These are phyloP conservation scores for Cucumis melo DNA, from an alignment of 306 rosid genomes.

Conservation along the genomic window DNA sequence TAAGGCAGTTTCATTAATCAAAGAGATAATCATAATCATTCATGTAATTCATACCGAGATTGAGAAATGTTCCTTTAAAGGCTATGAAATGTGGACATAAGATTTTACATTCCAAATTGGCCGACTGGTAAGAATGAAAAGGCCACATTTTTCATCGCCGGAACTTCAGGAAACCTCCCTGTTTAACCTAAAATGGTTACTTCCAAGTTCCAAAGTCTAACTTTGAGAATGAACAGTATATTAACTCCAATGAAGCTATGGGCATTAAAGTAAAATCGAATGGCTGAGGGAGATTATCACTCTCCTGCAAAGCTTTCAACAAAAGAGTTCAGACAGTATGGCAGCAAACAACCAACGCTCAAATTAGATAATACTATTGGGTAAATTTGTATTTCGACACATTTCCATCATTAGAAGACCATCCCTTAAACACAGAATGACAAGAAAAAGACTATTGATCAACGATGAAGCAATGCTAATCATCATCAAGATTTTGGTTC, in stretches of 20 bases:
- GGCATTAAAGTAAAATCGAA: neutral
- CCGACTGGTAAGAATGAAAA: neutral
- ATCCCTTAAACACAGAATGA: neutral
- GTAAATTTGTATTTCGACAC: neutral
- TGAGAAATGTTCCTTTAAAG: neutral
- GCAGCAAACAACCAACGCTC: slow-evolving; percentile 5
- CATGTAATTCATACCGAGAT: neutral
- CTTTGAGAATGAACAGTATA: neutral
- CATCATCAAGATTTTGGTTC: slow-evolving; percentile 1
- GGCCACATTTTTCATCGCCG: neutral
- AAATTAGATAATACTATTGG: slow-evolving; percentile 1
- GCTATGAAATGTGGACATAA: neutral
- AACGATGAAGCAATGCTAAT: slow-evolving; percentile 6
- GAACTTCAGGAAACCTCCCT: neutral
- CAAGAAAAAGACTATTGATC: slow-evolving; percentile 2
- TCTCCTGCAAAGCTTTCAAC: neutral
- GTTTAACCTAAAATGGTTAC: neutral
- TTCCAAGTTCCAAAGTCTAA: neutral
- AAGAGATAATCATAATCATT: neutral
- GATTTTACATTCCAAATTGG: neutral
- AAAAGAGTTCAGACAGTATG: neutral
- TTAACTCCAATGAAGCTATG: neutral
- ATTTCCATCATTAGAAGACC: neutral
- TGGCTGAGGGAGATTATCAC: neutral
- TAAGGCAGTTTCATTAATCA: neutral